Base-by-base conservation (phyloP, 306 rosid species). In the Parietaria judaica region DNA sequence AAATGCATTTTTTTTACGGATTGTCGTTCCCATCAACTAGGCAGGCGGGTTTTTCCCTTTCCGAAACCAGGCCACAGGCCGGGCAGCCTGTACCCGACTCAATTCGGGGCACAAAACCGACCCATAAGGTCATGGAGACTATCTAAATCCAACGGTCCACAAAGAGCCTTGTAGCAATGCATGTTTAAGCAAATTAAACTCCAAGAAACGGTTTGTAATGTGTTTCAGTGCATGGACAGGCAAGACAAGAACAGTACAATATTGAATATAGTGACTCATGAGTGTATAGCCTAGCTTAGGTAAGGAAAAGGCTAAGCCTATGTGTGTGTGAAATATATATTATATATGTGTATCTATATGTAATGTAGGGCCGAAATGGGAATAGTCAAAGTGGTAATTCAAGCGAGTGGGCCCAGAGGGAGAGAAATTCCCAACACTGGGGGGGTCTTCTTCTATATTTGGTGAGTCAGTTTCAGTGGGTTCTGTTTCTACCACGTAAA, bases 161-260 rank as follows among this genome's bases (percentile, higher is more conserved):
- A 23, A 23, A 23, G 31, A 23, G 31, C 31, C 1, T 23, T 23
- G 31, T 23, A 23, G 31, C 31, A 23, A 23, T 23, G 31, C 31
- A 23, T 23, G 31, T 23, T 23, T 23, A 23, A 23, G 31, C 31
- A 23, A 23, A 23, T 23, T 2, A 23, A 23, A 23, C 31, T 23
- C 31, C 31, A 23, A 23, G 31, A 23, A 23, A 23, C 2, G 31
- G 31, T 23, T 23, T 23, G 31, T 38, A 9, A 51, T 13, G 17
- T 60, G 64, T 73, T 71, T 76, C 63, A 64, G 64, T 65, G 79
- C 74, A 17, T 41, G 45, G 11, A 17, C 17, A 44, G 6, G 9
- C 45, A 41, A 14, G 62, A 58, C 62, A 8, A 38, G 47, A 58
- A 16, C 4, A 37, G 47, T 39, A 58, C 6, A 0, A 23, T 23